Percentiles rank a stretch among this genome's conserved stretches.
These are phyloP conservation scores for Exophiala sideris DNA, from an alignment of 2,329 filamentous ascomycete genomes.

Conservation along the genomic window DNA sequence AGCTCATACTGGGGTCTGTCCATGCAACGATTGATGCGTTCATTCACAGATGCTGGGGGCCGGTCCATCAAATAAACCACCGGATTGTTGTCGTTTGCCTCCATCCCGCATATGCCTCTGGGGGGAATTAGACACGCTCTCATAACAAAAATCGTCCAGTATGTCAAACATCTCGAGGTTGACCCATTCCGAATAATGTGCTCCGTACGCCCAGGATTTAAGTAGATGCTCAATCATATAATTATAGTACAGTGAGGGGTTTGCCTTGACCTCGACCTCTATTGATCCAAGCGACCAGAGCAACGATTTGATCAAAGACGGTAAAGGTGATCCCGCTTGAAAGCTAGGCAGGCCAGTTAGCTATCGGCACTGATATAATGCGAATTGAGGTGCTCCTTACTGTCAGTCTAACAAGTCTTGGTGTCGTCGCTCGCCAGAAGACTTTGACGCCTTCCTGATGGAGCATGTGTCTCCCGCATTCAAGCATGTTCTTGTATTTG, in stretches of 20 bases:
- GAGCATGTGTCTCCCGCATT: not conserved
- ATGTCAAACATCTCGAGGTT: too few relatives aligned
- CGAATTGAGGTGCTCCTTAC: not conserved
- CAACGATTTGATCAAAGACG: not conserved
- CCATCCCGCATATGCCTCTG: too few relatives aligned
- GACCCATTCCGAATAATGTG: too few relatives aligned
- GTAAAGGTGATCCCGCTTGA: conserved; percentile 3
- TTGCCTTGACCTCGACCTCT: not conserved
- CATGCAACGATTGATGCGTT: too few relatives aligned
- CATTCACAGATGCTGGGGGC: too few relatives aligned
- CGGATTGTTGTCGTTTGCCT: too few relatives aligned
- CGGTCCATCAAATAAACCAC: not conserved
- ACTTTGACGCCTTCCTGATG: not conserved
- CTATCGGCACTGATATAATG: too few relatives aligned
- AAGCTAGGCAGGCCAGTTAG: not conserved
- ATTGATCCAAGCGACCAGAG: not conserved
- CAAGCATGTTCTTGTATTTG: not conserved
- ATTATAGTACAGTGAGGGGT: not conserved
- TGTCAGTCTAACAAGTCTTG: not conserved
- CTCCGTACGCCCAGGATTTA: too few relatives aligned
- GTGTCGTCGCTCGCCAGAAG: not conserved
- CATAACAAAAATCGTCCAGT: too few relatives aligned
- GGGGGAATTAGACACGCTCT: too few relatives aligned
- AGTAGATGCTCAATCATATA: too few relatives aligned
- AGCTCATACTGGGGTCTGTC: not conserved